phyloP scores from a whole-genome alignment of 225 moss, liverwort and hornwort genomes.

The Climacium dendroides region DNA sequence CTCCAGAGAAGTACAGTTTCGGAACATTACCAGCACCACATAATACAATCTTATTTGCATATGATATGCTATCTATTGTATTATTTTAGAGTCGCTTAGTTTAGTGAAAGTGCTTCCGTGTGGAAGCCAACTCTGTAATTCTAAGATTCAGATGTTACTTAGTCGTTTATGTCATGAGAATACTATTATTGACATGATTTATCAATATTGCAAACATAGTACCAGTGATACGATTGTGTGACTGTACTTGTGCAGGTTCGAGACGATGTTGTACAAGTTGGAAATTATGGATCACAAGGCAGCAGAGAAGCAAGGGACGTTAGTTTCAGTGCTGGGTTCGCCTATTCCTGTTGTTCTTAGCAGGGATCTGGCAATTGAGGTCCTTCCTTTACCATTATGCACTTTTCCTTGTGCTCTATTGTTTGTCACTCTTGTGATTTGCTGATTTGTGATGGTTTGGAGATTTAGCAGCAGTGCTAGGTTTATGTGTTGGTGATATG shows the following conservation, averaged over 20 bases:
- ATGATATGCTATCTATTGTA: not conserved
- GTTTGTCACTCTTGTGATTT: not conserved
- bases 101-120: not conserved
- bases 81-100: not conserved
- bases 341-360: constrained; percentile 64
- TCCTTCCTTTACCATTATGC: constrained; percentile 3
- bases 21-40: not conserved
- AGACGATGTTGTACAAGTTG: constrained; percentile 91
- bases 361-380: constrained; percentile 71
- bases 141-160: not conserved
- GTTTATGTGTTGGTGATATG: not conserved
- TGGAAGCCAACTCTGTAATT: not conserved
- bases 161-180: not conserved
- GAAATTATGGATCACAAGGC: constrained; percentile 90
- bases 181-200: not conserved
- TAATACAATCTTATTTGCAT: not conserved
- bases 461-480: not conserved
- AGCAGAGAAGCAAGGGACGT: constrained; percentile 66
- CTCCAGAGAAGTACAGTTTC: constrained; percentile 54
- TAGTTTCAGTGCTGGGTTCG: constrained; percentile 46
- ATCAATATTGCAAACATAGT: not conserved
- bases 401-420: not conserved
- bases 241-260: constrained; percentile 46
- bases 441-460: not conserved
- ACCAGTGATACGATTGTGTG: not conserved